Conservation (phyloP, 2,329 filamentous ascomycete species). For the Lasiodiplodia sp. region DNA sequence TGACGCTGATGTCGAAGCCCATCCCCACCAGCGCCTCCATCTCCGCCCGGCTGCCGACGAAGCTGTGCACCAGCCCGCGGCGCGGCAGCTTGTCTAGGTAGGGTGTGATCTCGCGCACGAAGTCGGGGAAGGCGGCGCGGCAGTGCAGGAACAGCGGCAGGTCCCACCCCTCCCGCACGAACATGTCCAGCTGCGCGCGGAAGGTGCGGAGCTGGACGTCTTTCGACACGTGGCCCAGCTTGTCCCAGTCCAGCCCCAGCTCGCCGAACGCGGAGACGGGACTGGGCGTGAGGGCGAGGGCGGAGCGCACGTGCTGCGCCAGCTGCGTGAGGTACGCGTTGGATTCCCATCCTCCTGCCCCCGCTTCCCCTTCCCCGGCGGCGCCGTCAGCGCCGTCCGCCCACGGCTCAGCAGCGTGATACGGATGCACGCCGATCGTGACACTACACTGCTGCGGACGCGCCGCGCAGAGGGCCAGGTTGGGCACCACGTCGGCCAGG, state of each 20-base stretch:
- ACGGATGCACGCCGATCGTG: slow-evolving; percentile 60
- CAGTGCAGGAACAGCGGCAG: slow-evolving; percentile 54
- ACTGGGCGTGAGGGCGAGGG: slow-evolving; percentile 31
- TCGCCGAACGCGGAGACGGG: slow-evolving; percentile 58
- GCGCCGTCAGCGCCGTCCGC: no score
- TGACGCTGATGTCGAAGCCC: slow-evolving; percentile 56
- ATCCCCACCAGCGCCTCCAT: slow-evolving; percentile 50
- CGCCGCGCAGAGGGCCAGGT: slow-evolving; percentile 35
- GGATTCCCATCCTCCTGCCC: no score
- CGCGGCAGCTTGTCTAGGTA: slow-evolving; percentile 49
- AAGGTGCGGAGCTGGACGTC: slow-evolving; percentile 52
- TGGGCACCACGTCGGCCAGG: slow-evolving; percentile 49
- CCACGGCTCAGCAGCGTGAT: slow-evolving; percentile 52
- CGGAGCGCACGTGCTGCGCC: slow-evolving; percentile 31
- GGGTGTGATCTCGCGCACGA: slow-evolving; percentile 50
- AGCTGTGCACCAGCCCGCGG: slow-evolving; percentile 50
- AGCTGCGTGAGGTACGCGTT: no score
- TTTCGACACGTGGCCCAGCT: slow-evolving; percentile 53
- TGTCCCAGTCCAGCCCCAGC: slow-evolving; percentile 60
- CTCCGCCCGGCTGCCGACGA: slow-evolving; percentile 49
- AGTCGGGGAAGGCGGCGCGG: slow-evolving; percentile 52
- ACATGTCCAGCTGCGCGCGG: slow-evolving; percentile 51
- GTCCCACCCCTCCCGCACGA: slow-evolving; percentile 38
- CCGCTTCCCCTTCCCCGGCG: no score
- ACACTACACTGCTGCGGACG: slow-evolving; percentile 44